Evolutionary conservation across 352 stramenopile genomes (phyloP).

Genomic region (Globisporangium ultimum): DNA sequence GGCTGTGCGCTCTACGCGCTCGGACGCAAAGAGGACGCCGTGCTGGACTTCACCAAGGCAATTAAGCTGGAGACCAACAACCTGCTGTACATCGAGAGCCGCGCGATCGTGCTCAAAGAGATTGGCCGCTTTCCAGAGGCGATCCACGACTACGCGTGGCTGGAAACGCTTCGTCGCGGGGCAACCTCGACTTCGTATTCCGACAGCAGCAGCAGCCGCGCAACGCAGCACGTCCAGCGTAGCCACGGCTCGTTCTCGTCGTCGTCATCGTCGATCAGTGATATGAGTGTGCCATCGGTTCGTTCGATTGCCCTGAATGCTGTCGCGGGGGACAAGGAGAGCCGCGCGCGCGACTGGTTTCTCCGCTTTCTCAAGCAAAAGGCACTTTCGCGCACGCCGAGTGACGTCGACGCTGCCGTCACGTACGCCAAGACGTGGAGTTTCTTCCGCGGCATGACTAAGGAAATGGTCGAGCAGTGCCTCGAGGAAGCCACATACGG

Average conservation of each 20-base stretch:
- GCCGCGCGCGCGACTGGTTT: constrained; percentile 33
- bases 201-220: not conserved
- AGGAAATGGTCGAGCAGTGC: constrained; percentile 44
- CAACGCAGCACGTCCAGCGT: not conserved
- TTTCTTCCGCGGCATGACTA: constrained; percentile 54
- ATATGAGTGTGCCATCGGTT: constrained; percentile 11
- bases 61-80: constrained; percentile 71
- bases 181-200: not conserved
- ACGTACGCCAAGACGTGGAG: constrained; percentile 32
- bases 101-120: constrained; percentile 53
- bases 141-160: constrained; percentile 69
- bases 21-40: constrained; percentile 34
- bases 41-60: constrained; percentile 54
- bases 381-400: constrained; percentile 18
- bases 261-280: constrained; percentile 12
- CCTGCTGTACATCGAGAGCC: constrained; percentile 56
- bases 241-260: constrained; percentile 22
- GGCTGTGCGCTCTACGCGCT: constrained; percentile 58
- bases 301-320: constrained; percentile 1
- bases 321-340: constrained; percentile 31
- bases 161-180: constrained; percentile 41
- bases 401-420: constrained; percentile 27
- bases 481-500: constrained; percentile 37
- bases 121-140: constrained; percentile 63
- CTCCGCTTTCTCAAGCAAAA: constrained; percentile 34